A percentile compares a stretch with the other conserved stretches of the same genome.
Evolutionary conservation across 1,284 basidiomycete genomes (phyloP).

Genomic region (Ceratobasidium sp.): DNA sequence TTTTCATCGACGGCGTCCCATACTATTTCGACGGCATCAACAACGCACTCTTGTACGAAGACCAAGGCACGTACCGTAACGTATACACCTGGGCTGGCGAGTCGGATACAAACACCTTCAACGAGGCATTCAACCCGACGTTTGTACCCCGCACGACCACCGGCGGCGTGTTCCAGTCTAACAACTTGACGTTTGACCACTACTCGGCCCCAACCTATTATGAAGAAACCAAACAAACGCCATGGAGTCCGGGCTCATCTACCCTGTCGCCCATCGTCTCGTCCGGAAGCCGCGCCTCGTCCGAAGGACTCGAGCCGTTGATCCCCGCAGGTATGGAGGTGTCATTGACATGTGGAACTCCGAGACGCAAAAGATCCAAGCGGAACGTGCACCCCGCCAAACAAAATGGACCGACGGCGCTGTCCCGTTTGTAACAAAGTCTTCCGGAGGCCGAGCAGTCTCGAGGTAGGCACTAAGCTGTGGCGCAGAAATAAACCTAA

Average conservation of each 20-base stretch:
- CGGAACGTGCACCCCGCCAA: neutral
- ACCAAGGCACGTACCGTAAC: neutral
- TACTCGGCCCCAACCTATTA: neutral
- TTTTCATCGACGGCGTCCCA: neutral
- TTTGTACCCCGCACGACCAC: neutral
- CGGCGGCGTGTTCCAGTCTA: neutral
- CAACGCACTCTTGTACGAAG: neutral
- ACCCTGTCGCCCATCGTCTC: constrained; percentile 18
- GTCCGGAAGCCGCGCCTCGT: constrained; percentile 3
- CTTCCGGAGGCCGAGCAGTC: constrained; percentile 20
- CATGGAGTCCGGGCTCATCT: constrained; percentile 8
- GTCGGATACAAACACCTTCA: neutral
- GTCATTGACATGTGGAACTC: too few species aligned
- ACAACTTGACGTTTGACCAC: neutral
- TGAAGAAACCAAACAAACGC: neutral
- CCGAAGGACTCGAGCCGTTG: constrained; percentile 6
- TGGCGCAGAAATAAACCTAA: too few species aligned
- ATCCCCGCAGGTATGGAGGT: neutral
- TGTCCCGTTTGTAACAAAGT: constrained; percentile 22
- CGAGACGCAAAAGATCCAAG: constrained; percentile 2
- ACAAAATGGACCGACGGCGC: constrained; percentile 26
- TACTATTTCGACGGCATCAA: neutral
- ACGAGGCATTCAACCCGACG: neutral
- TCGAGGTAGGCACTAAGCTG: constrained; percentile 9
- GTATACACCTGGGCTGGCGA: neutral